Evolutionary conservation across 2,329 filamentous ascomycete species (phyloP), one percentile per base, ranked within the genome.

Genomic region (Fusarium penzigii): DNA sequence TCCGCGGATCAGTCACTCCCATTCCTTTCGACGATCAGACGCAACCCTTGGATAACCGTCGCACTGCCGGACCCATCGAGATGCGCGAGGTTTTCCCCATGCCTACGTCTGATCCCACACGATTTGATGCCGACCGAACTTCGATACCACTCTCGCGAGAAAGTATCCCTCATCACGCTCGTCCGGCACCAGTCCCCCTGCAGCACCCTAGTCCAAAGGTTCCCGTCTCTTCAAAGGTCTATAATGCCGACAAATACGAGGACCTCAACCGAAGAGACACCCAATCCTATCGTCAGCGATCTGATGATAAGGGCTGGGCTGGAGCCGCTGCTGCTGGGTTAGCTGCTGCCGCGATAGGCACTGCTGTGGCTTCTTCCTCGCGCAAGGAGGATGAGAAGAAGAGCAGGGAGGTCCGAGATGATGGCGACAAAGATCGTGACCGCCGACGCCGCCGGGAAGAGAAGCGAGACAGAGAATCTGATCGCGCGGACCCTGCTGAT

Each of bases 151-250:
- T 76, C 14, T 70, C 70, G 44, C 70, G 68, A 38, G 69, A 72
- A 49, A 72, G 75, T 41, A 65, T 75, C 8, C 67, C 75, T 3
- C 68, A 72, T 17, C 72, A 69, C 16, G 67, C 71, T 14, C 78
- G 82, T 40, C 82, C 86, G 6, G 83, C 76, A 6, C 78, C 83
- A 0, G 80, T 91, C 32, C 85, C 86, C 11, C 78, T 97, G n/a
- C 88, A 94, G 68, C 90, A 96, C 63, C 92, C 92, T 3, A 87
- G 92, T 61, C 92, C 92, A 2, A 81, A 90, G 52, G 78, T 82
- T 3, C 90, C 89, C 0, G 84, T 95, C 3, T 86, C 86, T 38
- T 81, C 82, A 55, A 82, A 82, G 16, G 79, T 92, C 1, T 89
- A 90, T 62, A 80, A 85, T 44, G 74, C 79, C 34, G 72, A 74